Evolutionary conservation across 768 basidiomycete genomes (phyloP).

Genomic region (Mycena rosella): DNA sequence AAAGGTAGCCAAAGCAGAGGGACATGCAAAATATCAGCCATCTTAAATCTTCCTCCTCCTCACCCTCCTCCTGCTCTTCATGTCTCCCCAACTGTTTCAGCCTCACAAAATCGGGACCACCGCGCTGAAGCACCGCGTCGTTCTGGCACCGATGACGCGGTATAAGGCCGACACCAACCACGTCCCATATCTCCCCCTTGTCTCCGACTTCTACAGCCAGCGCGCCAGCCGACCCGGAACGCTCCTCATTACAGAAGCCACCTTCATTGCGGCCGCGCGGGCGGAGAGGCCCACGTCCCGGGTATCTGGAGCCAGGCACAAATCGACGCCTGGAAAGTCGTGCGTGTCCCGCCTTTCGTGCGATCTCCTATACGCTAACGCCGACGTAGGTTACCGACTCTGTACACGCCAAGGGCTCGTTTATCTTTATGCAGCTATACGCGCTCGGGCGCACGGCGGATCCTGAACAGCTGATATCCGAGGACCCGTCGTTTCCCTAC

Average conservation of each 20-base stretch:
- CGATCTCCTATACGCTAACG: not conserved
- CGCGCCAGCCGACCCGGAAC: slow-evolving; percentile 49
- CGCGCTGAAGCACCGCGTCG: slow-evolving; percentile 49
- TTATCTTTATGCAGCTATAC: slow-evolving; percentile 60
- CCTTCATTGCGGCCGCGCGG: slow-evolving; percentile 45
- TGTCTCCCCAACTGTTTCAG: slow-evolving; percentile 40
- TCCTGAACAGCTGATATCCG: slow-evolving; percentile 48
- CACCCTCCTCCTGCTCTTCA: too few species aligned
- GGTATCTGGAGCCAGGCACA: slow-evolving; percentile 38
- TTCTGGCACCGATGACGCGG: slow-evolving; percentile 51
- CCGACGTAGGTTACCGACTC: slow-evolving; percentile 54
- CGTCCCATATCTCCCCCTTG: slow-evolving; percentile 43
- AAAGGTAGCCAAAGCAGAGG: too few species aligned
- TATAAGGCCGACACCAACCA: slow-evolving; percentile 40
- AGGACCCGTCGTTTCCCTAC: slow-evolving; percentile 29
- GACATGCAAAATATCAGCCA: too few species aligned
- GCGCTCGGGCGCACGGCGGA: slow-evolving; percentile 36
- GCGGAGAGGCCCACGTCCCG: slow-evolving; percentile 40
- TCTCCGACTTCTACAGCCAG: slow-evolving; percentile 46
- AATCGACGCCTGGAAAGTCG: slow-evolving; percentile 37
- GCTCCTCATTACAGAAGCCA: slow-evolving; percentile 57
- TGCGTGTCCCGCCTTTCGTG: not conserved
- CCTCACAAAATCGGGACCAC: slow-evolving; percentile 46
- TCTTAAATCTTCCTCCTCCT: too few species aligned
- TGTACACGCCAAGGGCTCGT: slow-evolving; percentile 62